Base-by-base conservation (phyloP, 2,329 filamentous ascomycete species). In the Alternaria incomplexa region DNA sequence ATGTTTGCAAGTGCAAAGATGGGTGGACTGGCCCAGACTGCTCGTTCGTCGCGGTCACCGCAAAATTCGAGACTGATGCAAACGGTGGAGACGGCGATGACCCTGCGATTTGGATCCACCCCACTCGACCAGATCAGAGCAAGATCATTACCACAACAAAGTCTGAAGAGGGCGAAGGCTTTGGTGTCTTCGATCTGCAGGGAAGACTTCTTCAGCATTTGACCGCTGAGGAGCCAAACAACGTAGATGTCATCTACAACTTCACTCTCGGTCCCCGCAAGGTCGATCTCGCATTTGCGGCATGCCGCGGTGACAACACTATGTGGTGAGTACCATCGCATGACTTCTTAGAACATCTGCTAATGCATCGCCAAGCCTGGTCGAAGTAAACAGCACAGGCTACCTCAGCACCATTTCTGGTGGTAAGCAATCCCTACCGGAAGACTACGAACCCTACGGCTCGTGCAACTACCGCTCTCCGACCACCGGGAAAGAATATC, bases 81-180 rank as follows among this genome's bases (percentile, higher is more conserved):
- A 76, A 77, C 48, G 75, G 75, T 4, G 74, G 75, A 5, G 74
- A 77, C 48, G 75, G 74, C 22, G 75, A 77, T 36, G 74, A 77
- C 30, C 75, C 75, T 6, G 75, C 73, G 1, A 68, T 77, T n/a
- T 77, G 75, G 75, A 69, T 77, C 15, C 73, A 76, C 40, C 57
- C 72, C 5, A 73, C 64, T 1, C 58, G 77, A 0, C 77, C 78
- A 0, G 78, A 79, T 0, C 71, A 81, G 50, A 86, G 85, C 6
- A 83, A 79, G 17, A 82, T 87, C 32, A 82, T 87, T 28, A 86
- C 84, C 0, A 87, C 85, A 0, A 85, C 83, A 12, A 87, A 87
- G 66, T 85, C 84, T 1, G 79, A 82, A 6, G 70, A 78, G 2
- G 84, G 84, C 1, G 81, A 84, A 7, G 85, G 85, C 0, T 78